Evolutionary conservation across 192 early-diverging fungal genomes (phyloP).

Genomic region (Kickxella alabastrina): DNA sequence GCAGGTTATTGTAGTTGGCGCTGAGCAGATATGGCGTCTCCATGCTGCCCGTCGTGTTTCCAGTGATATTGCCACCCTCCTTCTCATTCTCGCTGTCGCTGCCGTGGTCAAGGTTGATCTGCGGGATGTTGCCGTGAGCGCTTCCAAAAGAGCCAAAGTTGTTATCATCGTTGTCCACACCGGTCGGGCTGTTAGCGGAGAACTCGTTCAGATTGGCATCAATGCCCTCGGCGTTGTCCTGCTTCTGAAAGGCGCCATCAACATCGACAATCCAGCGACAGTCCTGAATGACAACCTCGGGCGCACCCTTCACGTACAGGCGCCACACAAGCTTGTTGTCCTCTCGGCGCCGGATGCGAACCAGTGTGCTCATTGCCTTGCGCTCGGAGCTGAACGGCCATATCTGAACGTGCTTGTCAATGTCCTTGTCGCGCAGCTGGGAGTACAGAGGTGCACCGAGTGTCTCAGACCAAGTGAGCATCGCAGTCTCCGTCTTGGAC

Average conservation of each 20-base stretch:
- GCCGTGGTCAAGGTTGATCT: slow-evolving; percentile 50
- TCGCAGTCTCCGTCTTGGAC: slow-evolving; percentile 92
- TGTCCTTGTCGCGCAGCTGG: slow-evolving; percentile 58
- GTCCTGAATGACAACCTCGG: slow-evolving; percentile 73
- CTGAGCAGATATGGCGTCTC: slow-evolving; percentile 34
- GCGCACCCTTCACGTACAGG: slow-evolving; percentile 92
- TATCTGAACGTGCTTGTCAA: slow-evolving; percentile 63
- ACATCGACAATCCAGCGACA: slow-evolving; percentile 60
- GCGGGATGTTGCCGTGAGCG: slow-evolving; percentile 30
- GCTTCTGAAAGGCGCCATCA: slow-evolving; percentile 48
- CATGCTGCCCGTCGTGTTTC: neutral
- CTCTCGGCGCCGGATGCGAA: slow-evolving; percentile 56
- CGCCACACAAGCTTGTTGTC: slow-evolving; percentile 58
- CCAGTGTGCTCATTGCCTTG: slow-evolving; percentile 89
- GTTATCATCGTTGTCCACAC: slow-evolving; percentile 7
- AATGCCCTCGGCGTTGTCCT: slow-evolving; percentile 43
- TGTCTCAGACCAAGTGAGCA: slow-evolving; percentile 73
- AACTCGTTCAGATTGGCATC: slow-evolving; percentile 19
- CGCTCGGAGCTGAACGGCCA: slow-evolving; percentile 89
- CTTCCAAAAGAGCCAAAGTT: neutral
- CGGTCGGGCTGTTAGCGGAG: neutral
- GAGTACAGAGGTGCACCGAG: slow-evolving; percentile 62
- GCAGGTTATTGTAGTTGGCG: slow-evolving; percentile 39
- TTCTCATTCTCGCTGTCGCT: slow-evolving; percentile 26
- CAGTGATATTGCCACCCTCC: slow-evolving; percentile 3